Base-by-base conservation (phyloP, 208 protist species). In the Wallacemonas sp. region DNA sequence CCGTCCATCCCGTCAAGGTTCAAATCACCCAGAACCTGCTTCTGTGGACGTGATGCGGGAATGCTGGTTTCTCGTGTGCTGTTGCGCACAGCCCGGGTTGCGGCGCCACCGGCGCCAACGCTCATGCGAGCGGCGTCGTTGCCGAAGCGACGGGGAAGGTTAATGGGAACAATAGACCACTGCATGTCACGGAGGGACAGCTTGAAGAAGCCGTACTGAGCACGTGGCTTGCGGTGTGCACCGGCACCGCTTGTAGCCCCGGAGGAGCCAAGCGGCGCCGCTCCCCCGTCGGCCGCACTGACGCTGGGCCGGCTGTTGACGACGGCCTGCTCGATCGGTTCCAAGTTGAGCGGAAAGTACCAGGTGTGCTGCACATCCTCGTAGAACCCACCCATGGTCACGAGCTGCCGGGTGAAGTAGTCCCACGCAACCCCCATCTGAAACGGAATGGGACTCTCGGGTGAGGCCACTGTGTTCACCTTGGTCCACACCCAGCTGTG, bases 401-500 rank as follows among this genome's bases (percentile, higher is more conserved):
- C 71, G 44, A 88, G 39, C 17, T 87, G 51, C 6, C 72, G 71
- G 36, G 93, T 46, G 45, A 96, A 88, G 15, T 62, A 33, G 27
- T 79, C 74, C 87, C 90, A 96, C 31, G 84, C 67, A n/a, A 66
- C 34, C 41, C 80, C 68, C n/a, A 94, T 77, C 30, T 75, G 74
- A 51, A 96, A 96, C 1, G 82, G 73, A 62, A 94, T 83, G n/a
- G 90, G 85, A 65, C 76, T 93, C 60, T 89, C 79, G 1, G 86
- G 84, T 17, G 83, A 82, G 17, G 54, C 63, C 14, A 60, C 62
- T 19, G 90, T 96, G 30, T 66, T 66, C 0, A 96, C 77, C 17
- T 84, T 75, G 14, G 73, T 79, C 88, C 90, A 96, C 6, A 83
- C 42, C 26, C 72, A 77, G 17, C 74, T 90, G 56, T 88, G 62